Percentiles rank a stretch among this genome's conserved stretches.
phyloP scores from a whole-genome alignment of 495 filamentous ascomycete genomes.

The Pseudevernia furfuracea region DNA sequence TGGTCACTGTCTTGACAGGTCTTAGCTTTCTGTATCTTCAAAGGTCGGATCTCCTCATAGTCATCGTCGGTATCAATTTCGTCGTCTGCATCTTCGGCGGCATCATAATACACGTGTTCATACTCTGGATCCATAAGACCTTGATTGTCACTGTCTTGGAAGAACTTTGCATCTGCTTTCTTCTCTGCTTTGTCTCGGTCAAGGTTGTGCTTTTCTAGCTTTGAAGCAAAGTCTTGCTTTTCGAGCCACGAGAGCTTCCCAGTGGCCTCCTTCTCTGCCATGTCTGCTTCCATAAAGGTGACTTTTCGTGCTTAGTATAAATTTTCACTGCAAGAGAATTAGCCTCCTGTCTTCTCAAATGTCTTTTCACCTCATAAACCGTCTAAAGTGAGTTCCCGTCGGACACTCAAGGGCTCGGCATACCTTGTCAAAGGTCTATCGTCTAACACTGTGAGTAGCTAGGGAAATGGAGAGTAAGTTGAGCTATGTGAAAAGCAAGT shows the following conservation, averaged over 20 bases:
- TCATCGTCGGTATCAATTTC: neutral
- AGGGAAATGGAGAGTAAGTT: neutral
- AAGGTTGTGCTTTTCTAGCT: neutral
- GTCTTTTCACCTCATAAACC: neutral
- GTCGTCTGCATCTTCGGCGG: slow-evolving; percentile 1
- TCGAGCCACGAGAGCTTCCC: neutral
- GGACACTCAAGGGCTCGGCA: neutral
- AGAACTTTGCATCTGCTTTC: neutral
- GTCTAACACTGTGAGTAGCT: neutral
- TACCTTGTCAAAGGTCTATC: neutral
- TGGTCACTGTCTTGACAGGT: neutral
- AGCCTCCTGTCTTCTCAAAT: neutral
- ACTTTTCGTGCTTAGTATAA: neutral
- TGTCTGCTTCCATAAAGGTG: neutral
- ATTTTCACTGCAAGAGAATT: neutral
- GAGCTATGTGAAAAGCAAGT: neutral
- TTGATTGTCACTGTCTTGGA: neutral
- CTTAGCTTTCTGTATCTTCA: neutral
- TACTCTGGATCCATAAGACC: neutral
- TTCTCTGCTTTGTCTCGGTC: neutral
- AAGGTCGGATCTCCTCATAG: neutral
- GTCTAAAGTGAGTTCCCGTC: neutral
- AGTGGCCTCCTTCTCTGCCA: neutral
- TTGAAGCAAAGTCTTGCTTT: too few species aligned
- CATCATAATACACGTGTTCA: neutral